Conservation (phyloP, 768 basidiomycete species). For the Epithele typhae region DNA sequence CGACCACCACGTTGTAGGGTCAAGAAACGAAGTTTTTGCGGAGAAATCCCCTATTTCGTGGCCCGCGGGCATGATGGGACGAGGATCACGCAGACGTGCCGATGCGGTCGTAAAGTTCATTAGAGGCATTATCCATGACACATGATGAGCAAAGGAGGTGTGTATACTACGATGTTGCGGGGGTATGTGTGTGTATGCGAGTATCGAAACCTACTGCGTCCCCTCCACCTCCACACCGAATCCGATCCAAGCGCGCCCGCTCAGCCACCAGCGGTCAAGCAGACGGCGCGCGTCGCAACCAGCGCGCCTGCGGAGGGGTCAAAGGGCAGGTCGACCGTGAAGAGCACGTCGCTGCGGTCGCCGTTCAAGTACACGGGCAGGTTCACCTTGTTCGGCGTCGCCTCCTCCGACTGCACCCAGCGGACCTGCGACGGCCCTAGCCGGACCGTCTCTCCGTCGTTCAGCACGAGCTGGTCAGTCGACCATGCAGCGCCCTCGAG, state of each 20-base stretch:
- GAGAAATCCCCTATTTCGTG: no score
- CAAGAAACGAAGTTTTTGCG: no score
- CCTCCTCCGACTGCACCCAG: conserved; percentile 64
- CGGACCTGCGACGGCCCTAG: conserved; percentile 80
- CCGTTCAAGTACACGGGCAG: conserved; percentile 91
- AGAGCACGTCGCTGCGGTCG: conserved; percentile 85
- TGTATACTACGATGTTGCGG: conserved; percentile 7
- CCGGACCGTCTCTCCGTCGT: conserved; percentile 77
- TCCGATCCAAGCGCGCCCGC: neutral
- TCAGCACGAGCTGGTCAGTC: conserved; percentile 65
- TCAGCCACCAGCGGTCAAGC: conserved; percentile 78
- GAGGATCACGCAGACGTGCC: neutral
- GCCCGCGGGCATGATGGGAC: neutral
- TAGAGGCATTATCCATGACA: conserved; percentile 3
- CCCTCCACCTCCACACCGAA: neutral
- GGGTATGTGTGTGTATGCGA: conserved; percentile 16
- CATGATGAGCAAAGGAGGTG: conserved; percentile 6
- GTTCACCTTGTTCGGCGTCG: conserved; percentile 50
- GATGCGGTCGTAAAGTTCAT: conserved; percentile 12
- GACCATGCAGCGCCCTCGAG: conserved; percentile 86
- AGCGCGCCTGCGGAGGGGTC: conserved; percentile 60
- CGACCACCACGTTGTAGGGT: no score
- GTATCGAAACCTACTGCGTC: neutral
- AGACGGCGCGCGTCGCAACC: conserved; percentile 86
- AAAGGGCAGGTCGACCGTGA: conserved; percentile 83